Base-by-base conservation (phyloP, 371 early-diverging fungal genomes). In the Syncephalastrum contaminatum region DNA sequence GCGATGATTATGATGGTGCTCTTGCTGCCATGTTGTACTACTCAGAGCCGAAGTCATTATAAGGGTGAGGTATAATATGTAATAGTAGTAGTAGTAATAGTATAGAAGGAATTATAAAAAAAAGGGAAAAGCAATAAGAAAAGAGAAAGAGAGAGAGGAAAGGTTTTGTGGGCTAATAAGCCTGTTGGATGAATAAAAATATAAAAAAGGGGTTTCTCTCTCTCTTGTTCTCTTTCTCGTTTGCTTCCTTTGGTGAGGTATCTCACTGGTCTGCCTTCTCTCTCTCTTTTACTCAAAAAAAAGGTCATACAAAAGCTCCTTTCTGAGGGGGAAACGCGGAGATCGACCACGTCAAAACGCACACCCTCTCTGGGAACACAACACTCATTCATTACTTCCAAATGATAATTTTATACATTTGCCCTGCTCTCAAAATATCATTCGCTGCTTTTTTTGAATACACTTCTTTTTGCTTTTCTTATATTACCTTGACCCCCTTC, bases 41-140 rank as follows among this genome's bases (percentile, higher is more conserved):
- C 46, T 53, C 27, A 53, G 22, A 43, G 49, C 50, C 13, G 53
- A 48, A 13, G 48, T 49, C 60, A 59, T 59, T 50, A 24, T 6
- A 39, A 42, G 22, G n/a, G 42, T 19, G 52, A 14, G 36, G 3
- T 40, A 14, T 44, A 44, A 15, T 44, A 15, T 44, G 6, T 16
- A 50, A 22, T n/a, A n/a, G 13, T 21, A 51, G 20, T 39, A 46
- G 27, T 45, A 46, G 14, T 43, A 25, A 41, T 47, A 22, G 42
- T 7, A 39, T 40, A 46, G n/a, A 13, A 42, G n/a, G n/a, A 52
- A 22, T 21, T 27, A 44, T 22, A 36, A 21, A 46, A 44, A 16
- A 19, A 45, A 45, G 55, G n/a, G 24, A 18, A 19, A 18, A 13
- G 30, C 14, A 44, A 25, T 13, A 43, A 20, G 24, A 40, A 48